Evolutionary conservation across 371 early-diverging fungal genomes (phyloP).

Genomic region (Lichtheimia hyalospora): DNA sequence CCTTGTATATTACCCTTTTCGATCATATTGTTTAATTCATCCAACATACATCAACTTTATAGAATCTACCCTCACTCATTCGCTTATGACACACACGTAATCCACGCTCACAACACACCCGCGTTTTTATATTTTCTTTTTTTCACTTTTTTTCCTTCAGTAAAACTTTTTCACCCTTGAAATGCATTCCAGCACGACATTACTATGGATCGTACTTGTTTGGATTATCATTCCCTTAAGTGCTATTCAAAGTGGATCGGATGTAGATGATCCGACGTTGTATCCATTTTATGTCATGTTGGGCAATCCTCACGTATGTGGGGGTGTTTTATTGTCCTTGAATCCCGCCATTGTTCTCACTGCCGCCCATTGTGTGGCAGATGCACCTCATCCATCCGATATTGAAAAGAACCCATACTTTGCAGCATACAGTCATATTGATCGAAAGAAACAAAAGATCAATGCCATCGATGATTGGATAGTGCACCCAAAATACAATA

Average conservation of each 20-base stretch:
- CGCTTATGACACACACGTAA: background rate
- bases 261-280: conserved; percentile 19
- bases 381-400: conserved; percentile 20
- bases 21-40: conserved; percentile 1
- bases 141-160: conserved; percentile 3
- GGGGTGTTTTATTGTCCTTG: conserved; percentile 40
- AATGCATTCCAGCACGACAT: conserved; percentile 1
- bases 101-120: background rate
- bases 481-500: conserved; percentile 35
- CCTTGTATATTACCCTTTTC: conserved; percentile 3
- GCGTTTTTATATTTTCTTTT: background rate
- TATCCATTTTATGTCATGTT: conserved; percentile 50
- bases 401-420: conserved; percentile 21
- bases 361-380: conserved; percentile 49
- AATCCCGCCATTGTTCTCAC: conserved; percentile 44
- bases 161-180: background rate
- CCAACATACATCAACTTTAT: background rate
- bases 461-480: conserved; percentile 29
- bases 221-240: background rate
- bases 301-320: conserved; percentile 51
- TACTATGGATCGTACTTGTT: background rate
- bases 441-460: conserved; percentile 24
- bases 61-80: no score
- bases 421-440: conserved; percentile 20
- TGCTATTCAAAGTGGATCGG: conserved; percentile 31